These are phyloP conservation scores for Gliomastix tumulicola DNA, from an alignment of 2,329 filamentous ascomycete species.

Conservation along the genomic window DNA sequence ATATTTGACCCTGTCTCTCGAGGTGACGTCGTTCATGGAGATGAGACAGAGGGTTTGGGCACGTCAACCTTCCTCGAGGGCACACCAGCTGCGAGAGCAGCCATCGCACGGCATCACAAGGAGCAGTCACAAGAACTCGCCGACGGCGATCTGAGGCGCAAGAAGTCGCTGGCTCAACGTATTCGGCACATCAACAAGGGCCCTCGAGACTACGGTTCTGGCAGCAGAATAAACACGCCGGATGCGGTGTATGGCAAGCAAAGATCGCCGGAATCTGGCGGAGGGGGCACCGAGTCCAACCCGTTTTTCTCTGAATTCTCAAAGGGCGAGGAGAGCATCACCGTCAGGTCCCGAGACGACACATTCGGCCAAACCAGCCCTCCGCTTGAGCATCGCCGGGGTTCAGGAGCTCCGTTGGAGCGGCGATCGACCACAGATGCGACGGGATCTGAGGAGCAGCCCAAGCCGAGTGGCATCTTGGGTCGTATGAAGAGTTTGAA, in stretches of 20 bases:
- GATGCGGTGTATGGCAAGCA: conserved; percentile 22
- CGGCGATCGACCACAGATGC: conserved; percentile 57
- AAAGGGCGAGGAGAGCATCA: conserved; percentile 45
- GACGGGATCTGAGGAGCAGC: conserved; percentile 27
- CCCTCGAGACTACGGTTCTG: conserved; percentile 52
- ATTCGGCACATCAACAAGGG: conserved; percentile 76
- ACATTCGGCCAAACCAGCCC: conserved; percentile 50
- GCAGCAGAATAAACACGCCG: conserved; percentile 51
- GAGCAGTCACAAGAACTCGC: conserved; percentile 56
- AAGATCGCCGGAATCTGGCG: conserved; percentile 5
- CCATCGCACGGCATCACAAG: conserved; percentile 68
- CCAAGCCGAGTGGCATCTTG: conserved; percentile 57
- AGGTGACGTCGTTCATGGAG: conserved; percentile 71
- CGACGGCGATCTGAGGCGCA: conserved; percentile 64
- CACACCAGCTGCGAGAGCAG: conserved; percentile 74
- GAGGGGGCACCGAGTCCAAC: conserved; percentile 40
- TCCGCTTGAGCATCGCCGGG: conserved; percentile 33
- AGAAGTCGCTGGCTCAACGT: conserved; percentile 91
- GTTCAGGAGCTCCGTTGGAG: conserved; percentile 44
- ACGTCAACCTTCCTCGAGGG: conserved; percentile 96
- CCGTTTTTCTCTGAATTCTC: conserved; percentile 80
- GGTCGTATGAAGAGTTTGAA: conserved; percentile 79
- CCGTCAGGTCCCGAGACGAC: conserved; percentile 30
- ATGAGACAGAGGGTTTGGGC: conserved; percentile 76
- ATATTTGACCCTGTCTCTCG: conserved; percentile 64